These are phyloP conservation scores for Arthroderma uncinatum DNA, from an alignment of 2,329 filamentous ascomycete species.

Conservation along the genomic window DNA sequence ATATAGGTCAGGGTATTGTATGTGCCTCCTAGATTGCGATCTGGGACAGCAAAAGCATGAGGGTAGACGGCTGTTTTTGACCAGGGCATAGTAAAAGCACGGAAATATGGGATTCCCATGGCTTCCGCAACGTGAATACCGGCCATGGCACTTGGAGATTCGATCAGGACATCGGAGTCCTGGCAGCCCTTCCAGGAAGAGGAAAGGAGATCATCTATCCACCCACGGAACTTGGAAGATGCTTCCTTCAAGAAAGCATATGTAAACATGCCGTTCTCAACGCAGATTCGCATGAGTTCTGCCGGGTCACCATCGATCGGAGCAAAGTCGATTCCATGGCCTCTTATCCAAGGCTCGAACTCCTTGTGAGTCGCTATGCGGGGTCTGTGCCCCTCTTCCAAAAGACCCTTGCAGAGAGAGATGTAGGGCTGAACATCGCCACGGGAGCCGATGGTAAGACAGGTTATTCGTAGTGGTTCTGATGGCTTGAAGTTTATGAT, in stretches of 20 bases:
- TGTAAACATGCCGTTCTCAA: slow-evolving; percentile 96
- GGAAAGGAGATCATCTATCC: slow-evolving; percentile 77
- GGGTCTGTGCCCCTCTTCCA: slow-evolving; percentile 75
- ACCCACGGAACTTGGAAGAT: slow-evolving; percentile 77
- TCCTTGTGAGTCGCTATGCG: slow-evolving; percentile 87
- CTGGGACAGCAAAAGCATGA: slow-evolving; percentile 87
- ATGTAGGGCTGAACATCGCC: slow-evolving; percentile 98
- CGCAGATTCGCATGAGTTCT: slow-evolving; percentile 90
- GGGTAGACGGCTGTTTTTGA: slow-evolving; percentile 90
- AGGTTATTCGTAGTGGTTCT: slow-evolving; percentile 71
- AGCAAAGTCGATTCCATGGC: slow-evolving; percentile 88
- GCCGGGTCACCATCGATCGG: slow-evolving; percentile 82
- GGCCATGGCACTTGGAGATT: slow-evolving; percentile 92
- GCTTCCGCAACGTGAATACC: slow-evolving; percentile 96
- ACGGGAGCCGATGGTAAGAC: slow-evolving; percentile 86
- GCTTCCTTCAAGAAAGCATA: slow-evolving; percentile 82
- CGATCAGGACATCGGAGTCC: slow-evolving; percentile 79
- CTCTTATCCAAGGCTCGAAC: slow-evolving; percentile 78
- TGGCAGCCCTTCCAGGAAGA: slow-evolving; percentile 78
- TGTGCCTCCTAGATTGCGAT: slow-evolving; percentile 84
- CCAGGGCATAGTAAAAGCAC: slow-evolving; percentile 98
- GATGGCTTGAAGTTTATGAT: slow-evolving; percentile 84
- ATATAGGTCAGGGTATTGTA: slow-evolving; percentile 95
- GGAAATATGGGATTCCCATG: slow-evolving; percentile 84
- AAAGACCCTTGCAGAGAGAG: slow-evolving; percentile 78